Conservation (phyloP, 257 asterid species). For the Verbascum thapsus region DNA sequence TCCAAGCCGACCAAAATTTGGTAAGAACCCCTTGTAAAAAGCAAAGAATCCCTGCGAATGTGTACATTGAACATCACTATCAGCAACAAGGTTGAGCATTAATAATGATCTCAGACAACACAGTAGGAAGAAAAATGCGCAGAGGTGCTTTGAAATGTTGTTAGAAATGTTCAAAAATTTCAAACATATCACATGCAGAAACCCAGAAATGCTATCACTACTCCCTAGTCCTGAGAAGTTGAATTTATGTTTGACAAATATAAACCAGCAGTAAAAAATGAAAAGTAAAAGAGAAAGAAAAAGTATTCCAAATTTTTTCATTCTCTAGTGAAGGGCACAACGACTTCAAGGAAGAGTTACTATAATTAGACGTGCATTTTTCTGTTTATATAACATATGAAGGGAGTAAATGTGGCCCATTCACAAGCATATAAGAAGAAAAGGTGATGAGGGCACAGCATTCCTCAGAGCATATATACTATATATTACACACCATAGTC, state of each 20-base stretch:
- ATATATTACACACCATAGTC: conserved; percentile 16
- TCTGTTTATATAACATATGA: neutral
- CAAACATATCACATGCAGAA: neutral
- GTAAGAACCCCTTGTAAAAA: conserved; percentile 91
- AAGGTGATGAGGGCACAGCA: conserved; percentile 19
- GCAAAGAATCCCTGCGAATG: conserved; percentile 85
- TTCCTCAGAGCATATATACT: conserved; percentile 1
- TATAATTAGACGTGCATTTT: neutral
- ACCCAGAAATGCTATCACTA: neutral
- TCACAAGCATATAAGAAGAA: neutral
- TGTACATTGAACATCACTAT: conserved; percentile 16
- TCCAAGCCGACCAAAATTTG: conserved; percentile 93
- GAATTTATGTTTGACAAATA: neutral
- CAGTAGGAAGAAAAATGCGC: neutral
- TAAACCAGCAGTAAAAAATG: neutral
- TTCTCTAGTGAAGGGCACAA: too few species aligned
- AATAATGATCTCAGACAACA: conserved; percentile 25
- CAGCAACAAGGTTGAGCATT: conserved; percentile 7
- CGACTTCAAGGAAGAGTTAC: too few species aligned
- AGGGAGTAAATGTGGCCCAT: neutral
- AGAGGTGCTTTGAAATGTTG: too few species aligned
- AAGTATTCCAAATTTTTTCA: neutral
- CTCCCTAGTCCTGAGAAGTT: neutral
- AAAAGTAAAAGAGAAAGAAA: neutral
- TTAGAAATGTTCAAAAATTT: too few species aligned